Base-by-base conservation (phyloP, 192 early-diverging fungal genomes). In the Entrophospora sp. region DNA sequence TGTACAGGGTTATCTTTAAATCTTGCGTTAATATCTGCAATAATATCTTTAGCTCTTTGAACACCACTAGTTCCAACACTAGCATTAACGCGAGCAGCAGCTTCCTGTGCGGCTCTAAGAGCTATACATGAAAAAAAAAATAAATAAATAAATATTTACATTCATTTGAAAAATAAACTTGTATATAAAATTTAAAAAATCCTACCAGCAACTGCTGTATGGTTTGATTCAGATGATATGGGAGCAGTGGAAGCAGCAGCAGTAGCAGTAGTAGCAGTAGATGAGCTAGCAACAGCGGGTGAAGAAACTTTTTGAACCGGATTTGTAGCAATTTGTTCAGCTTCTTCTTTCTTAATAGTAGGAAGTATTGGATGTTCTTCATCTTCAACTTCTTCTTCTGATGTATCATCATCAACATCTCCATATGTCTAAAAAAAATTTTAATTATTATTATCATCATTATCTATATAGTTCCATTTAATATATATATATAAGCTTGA, bases 331-430 rank as follows among this genome's bases (percentile, higher is more conserved):
- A 68, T 74, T 20, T 73, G 69, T 16, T 78, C 67, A 27, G 73
- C 48, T 25, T 73, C 71, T 5, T 74, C 71, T 31, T 77, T 72
- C 52, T 75, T 78, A 63, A n/a, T n/a, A n/a, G 45, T 63, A 66
- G 71, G 77, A 69, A 62, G 62, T 31, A 49, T 79, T 43, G 58
- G 43, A 1, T 72, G 76, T 14, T 66, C 81, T n/a, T 75, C 81
- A 18, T 77, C 79, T 1, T 73, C 81, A 6, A 68, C 71, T 22
- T 81, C 80, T 25, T 86, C 83, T 9, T 90, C 90, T 2, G 81
- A 82, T 4, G 85, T 91, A 8, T 87, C 85, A 24, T 85, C 84
- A 34, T 81, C 82, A 31, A 79, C 79, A 0, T 81, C 79, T 75
- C 92, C 84, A 74, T 88, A 89, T 1, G 87, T 79, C 75, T 77